Conservation (phyloP, 768 basidiomycete genomes). For the Glaciozyma antarctica region DNA sequence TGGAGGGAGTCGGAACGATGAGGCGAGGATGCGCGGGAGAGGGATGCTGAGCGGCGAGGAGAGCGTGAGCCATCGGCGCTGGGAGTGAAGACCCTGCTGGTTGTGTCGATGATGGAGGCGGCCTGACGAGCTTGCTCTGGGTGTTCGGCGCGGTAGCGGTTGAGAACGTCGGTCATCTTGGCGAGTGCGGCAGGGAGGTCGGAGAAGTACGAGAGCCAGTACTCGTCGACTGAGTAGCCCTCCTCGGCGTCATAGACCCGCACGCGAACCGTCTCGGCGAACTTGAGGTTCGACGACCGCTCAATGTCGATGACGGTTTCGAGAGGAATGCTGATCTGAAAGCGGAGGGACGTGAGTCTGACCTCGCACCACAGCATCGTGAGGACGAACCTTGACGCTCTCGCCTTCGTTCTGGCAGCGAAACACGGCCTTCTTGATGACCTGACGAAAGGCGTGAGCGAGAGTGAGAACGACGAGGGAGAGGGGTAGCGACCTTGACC, state of each 20-base stretch:
- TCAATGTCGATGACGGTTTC: constrained; percentile 81
- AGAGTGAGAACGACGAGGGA: too few relatives aligned
- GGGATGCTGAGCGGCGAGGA: neutral
- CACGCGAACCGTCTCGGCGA: constrained; percentile 80
- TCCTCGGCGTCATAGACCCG: constrained; percentile 66
- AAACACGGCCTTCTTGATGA: constrained; percentile 83
- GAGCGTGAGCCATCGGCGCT: neutral
- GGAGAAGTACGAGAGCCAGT: constrained; percentile 77
- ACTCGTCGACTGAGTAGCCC: constrained; percentile 57
- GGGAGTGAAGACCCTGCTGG: neutral
- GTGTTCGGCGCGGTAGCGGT: constrained; percentile 38
- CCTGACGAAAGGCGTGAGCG: too few relatives aligned
- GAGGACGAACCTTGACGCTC: constrained; percentile 56
- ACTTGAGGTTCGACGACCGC: constrained; percentile 78
- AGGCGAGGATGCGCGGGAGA: neutral
- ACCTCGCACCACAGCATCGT: neutral
- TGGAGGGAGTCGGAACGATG: too few relatives aligned
- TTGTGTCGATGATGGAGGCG: neutral
- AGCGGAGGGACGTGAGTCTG: neutral
- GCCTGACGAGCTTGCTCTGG: neutral
- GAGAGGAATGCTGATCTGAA: constrained; percentile 84
- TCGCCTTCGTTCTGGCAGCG: constrained; percentile 94
- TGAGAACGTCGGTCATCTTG: constrained; percentile 68
- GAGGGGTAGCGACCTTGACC: constrained; percentile 54
- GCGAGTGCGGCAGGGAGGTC: constrained; percentile 66